These are phyloP conservation scores for Quillaja saponaria DNA, from an alignment of 306 rosid species.

Conservation along the genomic window DNA sequence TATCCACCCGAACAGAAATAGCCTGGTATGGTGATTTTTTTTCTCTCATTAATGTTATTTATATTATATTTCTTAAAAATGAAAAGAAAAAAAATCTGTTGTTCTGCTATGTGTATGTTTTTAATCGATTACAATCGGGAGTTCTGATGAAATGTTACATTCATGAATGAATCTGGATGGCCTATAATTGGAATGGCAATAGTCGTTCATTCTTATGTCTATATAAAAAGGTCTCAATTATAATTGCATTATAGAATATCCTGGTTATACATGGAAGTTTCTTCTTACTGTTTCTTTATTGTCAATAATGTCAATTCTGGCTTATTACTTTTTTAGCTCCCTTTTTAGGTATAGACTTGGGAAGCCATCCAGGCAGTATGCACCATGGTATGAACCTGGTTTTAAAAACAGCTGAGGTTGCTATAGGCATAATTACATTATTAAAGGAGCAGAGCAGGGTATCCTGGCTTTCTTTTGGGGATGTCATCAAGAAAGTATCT, in stretches of 20 bases:
- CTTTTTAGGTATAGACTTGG: slow-evolving; percentile 85
- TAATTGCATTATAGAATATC: no score
- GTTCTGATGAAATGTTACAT: slow-evolving; percentile 1
- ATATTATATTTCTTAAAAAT: no score
- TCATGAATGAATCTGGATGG: no score
- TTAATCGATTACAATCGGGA: no score
- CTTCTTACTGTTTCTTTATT: background rate
- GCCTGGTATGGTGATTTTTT: slow-evolving; percentile 62
- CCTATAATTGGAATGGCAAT: background rate
- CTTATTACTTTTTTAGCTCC: slow-evolving; percentile 18
- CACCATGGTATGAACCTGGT: slow-evolving; percentile 86
- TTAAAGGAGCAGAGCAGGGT: slow-evolving; percentile 85
- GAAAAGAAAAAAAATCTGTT: no score
- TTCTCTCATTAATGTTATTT: background rate
- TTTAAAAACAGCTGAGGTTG: slow-evolving; percentile 78
- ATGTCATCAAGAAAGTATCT: slow-evolving; percentile 64
- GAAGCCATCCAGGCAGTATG: slow-evolving; percentile 88
- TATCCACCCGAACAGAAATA: slow-evolving; percentile 88
- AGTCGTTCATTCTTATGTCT: no score
- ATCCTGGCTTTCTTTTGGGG: slow-evolving; percentile 76
- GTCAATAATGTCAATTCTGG: background rate
- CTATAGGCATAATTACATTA: slow-evolving; percentile 69
- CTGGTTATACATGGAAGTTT: background rate
- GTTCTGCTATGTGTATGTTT: no score
- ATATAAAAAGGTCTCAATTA: no score